phyloP scores from a whole-genome alignment of 129 eudicot species.

The Apium graveolens region DNA sequence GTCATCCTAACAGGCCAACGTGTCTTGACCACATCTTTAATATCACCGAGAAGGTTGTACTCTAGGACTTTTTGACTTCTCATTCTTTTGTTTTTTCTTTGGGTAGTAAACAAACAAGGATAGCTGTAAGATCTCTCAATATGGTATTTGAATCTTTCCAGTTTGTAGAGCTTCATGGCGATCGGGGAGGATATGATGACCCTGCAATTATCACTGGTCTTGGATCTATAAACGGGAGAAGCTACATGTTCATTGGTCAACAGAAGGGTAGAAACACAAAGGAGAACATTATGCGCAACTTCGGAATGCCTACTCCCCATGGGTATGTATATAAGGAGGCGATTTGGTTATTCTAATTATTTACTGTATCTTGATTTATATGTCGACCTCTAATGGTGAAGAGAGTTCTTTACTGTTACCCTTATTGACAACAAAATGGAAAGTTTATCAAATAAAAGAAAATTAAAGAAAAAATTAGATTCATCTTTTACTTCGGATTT shows the following conservation, averaged over 20 bases:
- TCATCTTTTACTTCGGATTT: too few relatives aligned
- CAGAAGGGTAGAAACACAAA: too few relatives aligned
- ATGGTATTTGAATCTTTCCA: constrained; percentile 18
- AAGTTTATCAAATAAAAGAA: not conserved
- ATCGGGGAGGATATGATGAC: constrained; percentile 75
- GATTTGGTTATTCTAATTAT: not conserved
- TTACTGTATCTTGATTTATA: not conserved
- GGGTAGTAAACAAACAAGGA: not conserved
- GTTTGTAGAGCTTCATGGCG: constrained; percentile 98
- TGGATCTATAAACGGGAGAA: constrained; percentile 81
- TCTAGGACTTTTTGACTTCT: too few relatives aligned
- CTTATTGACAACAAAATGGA: not conserved
- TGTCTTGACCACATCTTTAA: too few relatives aligned
- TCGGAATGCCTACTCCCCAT: constrained; percentile 99
- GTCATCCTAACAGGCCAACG: too few relatives aligned
- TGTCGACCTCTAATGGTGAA: constrained; percentile 1
- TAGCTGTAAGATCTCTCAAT: not conserved
- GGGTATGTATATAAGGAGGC: constrained; percentile 43
- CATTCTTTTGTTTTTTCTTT: not conserved
- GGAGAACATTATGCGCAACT: constrained; percentile 83
- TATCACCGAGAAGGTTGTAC: too few relatives aligned
- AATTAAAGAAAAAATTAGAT: not conserved
- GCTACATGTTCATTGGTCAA: too few relatives aligned
- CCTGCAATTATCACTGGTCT: constrained; percentile 82
- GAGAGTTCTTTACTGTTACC: not conserved